These are phyloP conservation scores for Salix suchowensis DNA, from an alignment of 345 rosid species.

Conservation along the genomic window DNA sequence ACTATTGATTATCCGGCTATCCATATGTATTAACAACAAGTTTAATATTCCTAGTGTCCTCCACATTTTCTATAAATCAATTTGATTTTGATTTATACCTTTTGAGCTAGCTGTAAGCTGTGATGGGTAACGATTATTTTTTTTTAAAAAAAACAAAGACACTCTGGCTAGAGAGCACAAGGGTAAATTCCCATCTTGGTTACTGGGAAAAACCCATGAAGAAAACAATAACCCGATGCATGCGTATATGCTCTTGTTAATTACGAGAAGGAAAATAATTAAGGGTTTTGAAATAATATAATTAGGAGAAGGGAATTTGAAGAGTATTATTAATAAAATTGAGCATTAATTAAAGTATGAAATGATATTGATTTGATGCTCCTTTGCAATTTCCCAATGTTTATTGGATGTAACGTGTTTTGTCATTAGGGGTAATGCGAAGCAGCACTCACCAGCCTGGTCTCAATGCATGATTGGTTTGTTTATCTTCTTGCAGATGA, in stretches of 20 bases:
- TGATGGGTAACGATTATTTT: background rate
- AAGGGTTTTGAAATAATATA: background rate
- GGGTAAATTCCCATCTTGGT: background rate
- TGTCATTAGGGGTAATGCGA: background rate
- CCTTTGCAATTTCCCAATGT: background rate
- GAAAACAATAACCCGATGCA: background rate
- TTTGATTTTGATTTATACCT: background rate
- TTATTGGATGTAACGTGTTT: background rate
- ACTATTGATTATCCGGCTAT: background rate
- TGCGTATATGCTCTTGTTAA: background rate
- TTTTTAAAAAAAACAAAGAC: background rate
- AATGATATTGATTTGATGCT: conserved; percentile 11
- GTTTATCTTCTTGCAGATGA: background rate
- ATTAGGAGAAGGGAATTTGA: background rate
- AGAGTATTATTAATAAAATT: background rate
- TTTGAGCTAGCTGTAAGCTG: background rate
- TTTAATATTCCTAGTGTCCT: background rate
- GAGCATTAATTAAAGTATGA: background rate
- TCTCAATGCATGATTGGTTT: conserved; percentile 10
- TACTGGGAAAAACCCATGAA: background rate
- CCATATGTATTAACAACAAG: background rate
- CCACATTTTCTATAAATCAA: too few relatives aligned
- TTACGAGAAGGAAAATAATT: background rate
- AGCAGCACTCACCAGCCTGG: background rate
- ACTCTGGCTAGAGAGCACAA: too few relatives aligned